Conservation (phyloP, 768 basidiomycete species). For the Porpolomopsis calyptriformis region DNA sequence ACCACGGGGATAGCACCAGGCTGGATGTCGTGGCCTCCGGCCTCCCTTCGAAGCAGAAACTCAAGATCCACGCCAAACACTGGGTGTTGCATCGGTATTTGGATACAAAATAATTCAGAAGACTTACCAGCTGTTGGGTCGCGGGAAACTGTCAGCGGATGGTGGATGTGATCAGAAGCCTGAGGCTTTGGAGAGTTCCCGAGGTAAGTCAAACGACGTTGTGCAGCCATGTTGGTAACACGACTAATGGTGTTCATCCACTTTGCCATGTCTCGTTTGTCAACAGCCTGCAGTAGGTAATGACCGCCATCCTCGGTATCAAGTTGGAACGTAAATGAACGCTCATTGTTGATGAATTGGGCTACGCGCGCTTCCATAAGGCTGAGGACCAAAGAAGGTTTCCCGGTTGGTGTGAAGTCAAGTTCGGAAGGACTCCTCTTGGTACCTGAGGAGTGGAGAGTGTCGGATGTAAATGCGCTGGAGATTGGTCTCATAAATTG, state of each 20-base stretch:
- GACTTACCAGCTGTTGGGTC: constrained; percentile 66
- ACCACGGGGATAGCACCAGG: constrained; percentile 56
- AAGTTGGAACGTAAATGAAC: constrained; percentile 74
- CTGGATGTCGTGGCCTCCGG: constrained; percentile 34
- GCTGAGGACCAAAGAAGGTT: constrained; percentile 66
- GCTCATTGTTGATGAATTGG: constrained; percentile 66
- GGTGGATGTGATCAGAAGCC: constrained; percentile 63
- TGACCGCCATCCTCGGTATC: constrained; percentile 83
- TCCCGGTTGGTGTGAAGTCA: constrained; percentile 62
- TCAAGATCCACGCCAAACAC: constrained; percentile 73
- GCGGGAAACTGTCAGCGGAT: constrained; percentile 45
- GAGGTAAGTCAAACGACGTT: constrained; percentile 71
- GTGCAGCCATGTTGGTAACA: constrained; percentile 63
- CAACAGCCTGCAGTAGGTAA: constrained; percentile 66
- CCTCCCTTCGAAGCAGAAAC: constrained; percentile 58
- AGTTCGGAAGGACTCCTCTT: constrained; percentile 63
- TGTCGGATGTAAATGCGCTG: constrained; percentile 68
- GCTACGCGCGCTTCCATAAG: constrained; percentile 62
- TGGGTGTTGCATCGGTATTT: constrained; percentile 17
- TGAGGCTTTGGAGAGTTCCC: constrained; percentile 67
- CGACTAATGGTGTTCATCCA: constrained; percentile 71
- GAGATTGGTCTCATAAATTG: constrained; percentile 85
- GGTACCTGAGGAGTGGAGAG: constrained; percentile 28
- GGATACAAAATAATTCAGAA: not conserved
- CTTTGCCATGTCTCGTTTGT: constrained; percentile 57